Evolutionary conservation across 1,139 yeast species (phyloP).

Genomic region (Pichia sp.): DNA sequence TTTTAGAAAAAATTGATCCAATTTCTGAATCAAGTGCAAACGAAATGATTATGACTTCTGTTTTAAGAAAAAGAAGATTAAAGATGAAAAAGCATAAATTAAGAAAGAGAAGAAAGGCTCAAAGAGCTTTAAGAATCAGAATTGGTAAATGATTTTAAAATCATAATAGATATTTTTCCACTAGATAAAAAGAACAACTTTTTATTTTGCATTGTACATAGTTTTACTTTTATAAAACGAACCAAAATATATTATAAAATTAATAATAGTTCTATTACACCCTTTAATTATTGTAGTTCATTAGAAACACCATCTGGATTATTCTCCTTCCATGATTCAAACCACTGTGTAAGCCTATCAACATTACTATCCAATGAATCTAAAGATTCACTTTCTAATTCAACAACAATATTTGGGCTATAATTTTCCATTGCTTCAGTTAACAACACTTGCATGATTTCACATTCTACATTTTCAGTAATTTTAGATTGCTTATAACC

Average conservation of each 20-base stretch:
- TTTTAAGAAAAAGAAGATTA: constrained; percentile 53
- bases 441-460: constrained; percentile 87
- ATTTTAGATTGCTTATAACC: constrained; percentile 75
- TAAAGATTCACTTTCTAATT: constrained; percentile 60
- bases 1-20: constrained; percentile 12
- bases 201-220: constrained; percentile 7
- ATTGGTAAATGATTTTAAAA: constrained; percentile 41
- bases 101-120: constrained; percentile 60
- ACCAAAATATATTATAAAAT: not conserved
- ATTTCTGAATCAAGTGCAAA: constrained; percentile 12
- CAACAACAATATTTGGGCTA: constrained; percentile 75
- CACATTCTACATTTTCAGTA: constrained; percentile 91
- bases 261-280: not conserved
- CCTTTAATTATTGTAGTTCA: constrained; percentile 9
- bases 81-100: constrained; percentile 62
- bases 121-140: constrained; percentile 52
- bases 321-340: constrained; percentile 57
- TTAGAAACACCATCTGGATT: constrained; percentile 41
- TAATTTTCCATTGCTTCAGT: constrained; percentile 85
- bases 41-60: constrained; percentile 42
- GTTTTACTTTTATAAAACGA: not conserved
- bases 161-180: too few species aligned
- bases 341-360: constrained; percentile 70
- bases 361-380: constrained; percentile 80
- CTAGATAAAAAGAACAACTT: too few species aligned